Evolutionary conservation across 2,329 filamentous ascomycete genomes (phyloP).

Genomic region (Chaetoscypha palmicola): DNA sequence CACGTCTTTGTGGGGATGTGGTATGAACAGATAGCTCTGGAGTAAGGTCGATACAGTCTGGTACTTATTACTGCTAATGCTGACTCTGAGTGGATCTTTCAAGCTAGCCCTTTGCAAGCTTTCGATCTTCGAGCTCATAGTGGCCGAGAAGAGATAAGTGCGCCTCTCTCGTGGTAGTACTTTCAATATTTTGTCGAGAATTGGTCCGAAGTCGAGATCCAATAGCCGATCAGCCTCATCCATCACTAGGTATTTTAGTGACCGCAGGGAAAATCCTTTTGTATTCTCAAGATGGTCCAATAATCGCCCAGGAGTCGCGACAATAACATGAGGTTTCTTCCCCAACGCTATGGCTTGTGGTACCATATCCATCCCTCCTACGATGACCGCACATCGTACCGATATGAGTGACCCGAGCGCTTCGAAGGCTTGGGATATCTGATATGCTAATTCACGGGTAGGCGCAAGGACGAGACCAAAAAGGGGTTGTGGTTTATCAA

Average conservation of each 20-base stretch:
- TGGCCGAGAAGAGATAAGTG: constrained; percentile 90
- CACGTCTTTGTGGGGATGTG: constrained; percentile 79
- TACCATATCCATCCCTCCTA: constrained; percentile 95
- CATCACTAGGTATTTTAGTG: constrained; percentile 84
- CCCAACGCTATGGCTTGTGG: constrained; percentile 82
- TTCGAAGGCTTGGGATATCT: constrained; percentile 84
- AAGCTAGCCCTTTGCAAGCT: constrained; percentile 84
- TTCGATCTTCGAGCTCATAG: constrained; percentile 90
- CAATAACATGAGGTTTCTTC: constrained; percentile 93
- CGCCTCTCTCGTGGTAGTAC: constrained; percentile 70
- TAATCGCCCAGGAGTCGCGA: constrained; percentile 83
- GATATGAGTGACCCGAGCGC: constrained; percentile 80
- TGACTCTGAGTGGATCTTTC: constrained; percentile 75
- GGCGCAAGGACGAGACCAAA: constrained; percentile 90
- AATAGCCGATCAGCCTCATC: constrained; percentile 89
- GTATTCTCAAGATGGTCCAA: constrained; percentile 95
- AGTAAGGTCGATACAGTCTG: constrained; percentile 86
- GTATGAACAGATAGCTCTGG: constrained; percentile 81
- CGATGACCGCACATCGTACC: constrained; percentile 78
- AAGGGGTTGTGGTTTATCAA: constrained; percentile 77
- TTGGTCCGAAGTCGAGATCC: constrained; percentile 89
- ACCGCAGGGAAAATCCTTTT: constrained; percentile 82
- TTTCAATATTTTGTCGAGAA: constrained; percentile 88
- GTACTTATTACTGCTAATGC: constrained; percentile 75
- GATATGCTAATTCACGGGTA: constrained; percentile 85